A percentile compares a stretch with the other conserved stretches of the same genome.
Evolutionary conservation across 352 stramenopile species (phyloP).

Genomic region (Plasmopara halstedii): DNA sequence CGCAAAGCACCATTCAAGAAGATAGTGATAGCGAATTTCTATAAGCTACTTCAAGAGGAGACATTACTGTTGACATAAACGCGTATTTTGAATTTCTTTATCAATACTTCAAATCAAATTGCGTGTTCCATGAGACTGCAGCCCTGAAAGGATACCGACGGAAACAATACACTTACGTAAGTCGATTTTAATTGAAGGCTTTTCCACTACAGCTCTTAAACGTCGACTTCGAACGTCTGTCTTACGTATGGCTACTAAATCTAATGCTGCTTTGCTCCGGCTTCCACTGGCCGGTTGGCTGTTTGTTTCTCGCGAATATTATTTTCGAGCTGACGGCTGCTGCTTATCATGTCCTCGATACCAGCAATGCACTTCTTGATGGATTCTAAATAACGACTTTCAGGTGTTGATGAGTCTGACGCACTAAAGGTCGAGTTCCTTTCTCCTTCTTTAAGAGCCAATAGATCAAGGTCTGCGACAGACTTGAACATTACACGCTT

Average conservation of each 20-base stretch:
- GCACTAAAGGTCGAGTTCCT: constrained; percentile 15
- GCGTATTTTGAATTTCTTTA: no score
- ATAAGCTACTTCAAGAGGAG: constrained; percentile 19
- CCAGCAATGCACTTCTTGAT: constrained; percentile 24
- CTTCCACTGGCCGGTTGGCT: neutral
- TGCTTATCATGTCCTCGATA: constrained; percentile 26
- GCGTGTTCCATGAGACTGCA: no score
- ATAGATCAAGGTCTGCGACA: constrained; percentile 3
- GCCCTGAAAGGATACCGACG: no score
- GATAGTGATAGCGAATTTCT: constrained; percentile 79
- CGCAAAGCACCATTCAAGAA: constrained; percentile 67
- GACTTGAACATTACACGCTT: constrained; percentile 18
- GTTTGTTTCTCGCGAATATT: constrained; percentile 19
- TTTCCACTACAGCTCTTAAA: no score
- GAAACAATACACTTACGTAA: no score
- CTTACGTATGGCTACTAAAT: constrained; percentile 1
- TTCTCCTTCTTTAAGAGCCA: constrained; percentile 14
- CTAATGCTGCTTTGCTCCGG: constrained; percentile 4
- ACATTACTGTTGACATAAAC: neutral
- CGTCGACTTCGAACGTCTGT: neutral
- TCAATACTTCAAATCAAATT: no score
- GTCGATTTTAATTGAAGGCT: no score
- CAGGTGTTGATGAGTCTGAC: constrained; percentile 20
- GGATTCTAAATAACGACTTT: constrained; percentile 18
- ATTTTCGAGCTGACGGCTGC: constrained; percentile 16